Evolutionary conservation across 2,329 filamentous ascomycete genomes (phyloP).

Genomic region (Colletotrichum godetiae): DNA sequence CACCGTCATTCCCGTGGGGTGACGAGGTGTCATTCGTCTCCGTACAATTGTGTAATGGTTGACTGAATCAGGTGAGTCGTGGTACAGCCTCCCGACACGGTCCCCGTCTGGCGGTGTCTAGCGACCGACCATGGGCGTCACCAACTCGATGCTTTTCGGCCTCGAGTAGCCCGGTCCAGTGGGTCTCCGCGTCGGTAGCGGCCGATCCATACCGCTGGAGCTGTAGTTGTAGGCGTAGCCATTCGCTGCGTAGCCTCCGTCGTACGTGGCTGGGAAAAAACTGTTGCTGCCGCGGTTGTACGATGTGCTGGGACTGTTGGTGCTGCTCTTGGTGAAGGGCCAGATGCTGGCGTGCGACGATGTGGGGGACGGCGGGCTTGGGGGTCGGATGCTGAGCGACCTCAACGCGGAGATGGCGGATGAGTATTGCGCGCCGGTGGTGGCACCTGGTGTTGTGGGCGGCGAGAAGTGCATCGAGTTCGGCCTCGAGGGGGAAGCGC

Average conservation of each 20-base stretch:
- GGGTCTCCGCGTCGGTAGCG: conserved; percentile 66
- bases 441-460: conserved; percentile 55
- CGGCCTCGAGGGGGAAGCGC: conserved; percentile 71
- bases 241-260: conserved; percentile 53
- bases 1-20: not conserved
- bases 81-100: not conserved
- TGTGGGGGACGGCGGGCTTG: conserved; percentile 67
- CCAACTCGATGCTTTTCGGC: conserved; percentile 72
- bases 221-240: conserved; percentile 53
- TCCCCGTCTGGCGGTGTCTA: conserved; percentile 41
- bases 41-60: conserved; percentile 2
- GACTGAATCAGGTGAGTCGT: conserved; percentile 3
- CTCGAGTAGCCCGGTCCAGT: conserved; percentile 60
- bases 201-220: conserved; percentile 59
- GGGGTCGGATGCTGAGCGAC: conserved; percentile 64
- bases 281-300: conserved; percentile 56
- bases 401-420: conserved; percentile 67
- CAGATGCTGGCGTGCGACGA: conserved; percentile 58
- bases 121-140: conserved; percentile 68
- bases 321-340: conserved; percentile 64
- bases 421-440: conserved; percentile 49
- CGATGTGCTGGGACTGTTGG: conserved; percentile 64
- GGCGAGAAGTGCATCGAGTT: conserved; percentile 66
- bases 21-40: not conserved
- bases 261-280: conserved; percentile 66